phyloP scores from a whole-genome alignment of 768 basidiomycete genomes.

The Lactarius sanguifluus region DNA sequence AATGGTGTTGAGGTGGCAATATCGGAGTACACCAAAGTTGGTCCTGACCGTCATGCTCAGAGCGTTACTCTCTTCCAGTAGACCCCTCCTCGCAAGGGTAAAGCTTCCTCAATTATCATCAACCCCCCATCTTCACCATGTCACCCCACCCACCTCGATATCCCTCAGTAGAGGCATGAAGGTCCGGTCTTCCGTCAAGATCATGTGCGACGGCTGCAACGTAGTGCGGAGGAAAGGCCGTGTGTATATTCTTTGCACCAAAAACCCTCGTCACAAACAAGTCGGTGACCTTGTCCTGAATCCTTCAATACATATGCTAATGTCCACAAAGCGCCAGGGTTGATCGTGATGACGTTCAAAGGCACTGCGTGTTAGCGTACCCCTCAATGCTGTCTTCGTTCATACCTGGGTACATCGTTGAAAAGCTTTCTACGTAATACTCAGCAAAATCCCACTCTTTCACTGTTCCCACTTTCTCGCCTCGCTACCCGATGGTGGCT shows the following conservation, averaged over 20 bases:
- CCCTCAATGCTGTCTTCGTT: background rate
- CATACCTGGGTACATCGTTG: constrained; percentile 1
- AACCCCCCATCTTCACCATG: constrained; percentile 36
- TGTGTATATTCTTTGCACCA: constrained; percentile 89
- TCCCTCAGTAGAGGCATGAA: constrained; percentile 81
- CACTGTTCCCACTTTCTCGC: constrained; percentile 69
- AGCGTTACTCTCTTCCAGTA: constrained; percentile 59
- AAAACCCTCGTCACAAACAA: constrained; percentile 98
- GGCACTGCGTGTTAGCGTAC: too few relatives aligned
- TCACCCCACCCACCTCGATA: constrained; percentile 31
- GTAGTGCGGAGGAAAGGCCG: constrained; percentile 87
- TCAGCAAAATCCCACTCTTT: constrained; percentile 10
- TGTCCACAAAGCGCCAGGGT: constrained; percentile 59
- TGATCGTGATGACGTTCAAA: constrained; percentile 31
- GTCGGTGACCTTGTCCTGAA: constrained; percentile 42
- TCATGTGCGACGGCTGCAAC: constrained; percentile 92
- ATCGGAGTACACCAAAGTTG: background rate
- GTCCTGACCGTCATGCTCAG: constrained; percentile 51
- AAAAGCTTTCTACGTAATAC: constrained; percentile 11
- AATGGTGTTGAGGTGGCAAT: background rate
- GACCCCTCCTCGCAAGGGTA: constrained; percentile 59
- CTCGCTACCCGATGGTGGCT: constrained; percentile 82
- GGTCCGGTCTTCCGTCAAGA: constrained; percentile 91
- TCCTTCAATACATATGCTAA: constrained; percentile 27
- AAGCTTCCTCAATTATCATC: constrained; percentile 36